Percentiles rank a stretch among this genome's conserved stretches.
These are phyloP conservation scores for Blastocystis sp. DNA, from an alignment of 352 stramenopile genomes.

Conservation along the genomic window DNA sequence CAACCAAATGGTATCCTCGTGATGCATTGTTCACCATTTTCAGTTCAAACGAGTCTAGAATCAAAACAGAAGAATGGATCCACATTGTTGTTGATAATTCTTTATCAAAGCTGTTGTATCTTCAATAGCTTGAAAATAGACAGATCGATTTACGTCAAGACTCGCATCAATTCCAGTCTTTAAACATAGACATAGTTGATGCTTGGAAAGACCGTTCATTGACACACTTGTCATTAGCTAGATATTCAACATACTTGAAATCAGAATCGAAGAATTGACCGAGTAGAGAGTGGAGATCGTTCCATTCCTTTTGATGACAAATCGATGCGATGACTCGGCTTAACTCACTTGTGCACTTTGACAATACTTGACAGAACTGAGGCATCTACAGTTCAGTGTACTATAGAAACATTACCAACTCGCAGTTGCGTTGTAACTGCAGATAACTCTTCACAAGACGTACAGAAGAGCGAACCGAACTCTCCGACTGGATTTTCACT, in stretches of 20 bases:
- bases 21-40: background rate
- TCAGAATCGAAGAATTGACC: background rate
- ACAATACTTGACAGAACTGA: background rate
- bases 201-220: background rate
- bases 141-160: background rate
- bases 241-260: background rate
- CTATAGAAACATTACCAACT: background rate
- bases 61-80: background rate
- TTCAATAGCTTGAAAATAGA: background rate
- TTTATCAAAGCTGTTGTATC: background rate
- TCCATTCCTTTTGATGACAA: background rate
- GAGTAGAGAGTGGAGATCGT: background rate
- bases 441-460: background rate
- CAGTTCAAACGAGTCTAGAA: background rate
- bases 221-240: background rate
- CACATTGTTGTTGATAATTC: background rate
- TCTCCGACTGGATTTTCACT: background rate
- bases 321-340: background rate
- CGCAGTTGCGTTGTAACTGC: background rate
- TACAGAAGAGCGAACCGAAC: background rate
- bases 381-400: background rate
- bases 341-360: background rate
- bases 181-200: conserved; percentile 13
- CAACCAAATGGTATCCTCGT: background rate
- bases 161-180: background rate